These are phyloP conservation scores for Teratosphaeria nubilosa DNA, from an alignment of 2,329 filamentous ascomycete genomes.

Conservation along the genomic window DNA sequence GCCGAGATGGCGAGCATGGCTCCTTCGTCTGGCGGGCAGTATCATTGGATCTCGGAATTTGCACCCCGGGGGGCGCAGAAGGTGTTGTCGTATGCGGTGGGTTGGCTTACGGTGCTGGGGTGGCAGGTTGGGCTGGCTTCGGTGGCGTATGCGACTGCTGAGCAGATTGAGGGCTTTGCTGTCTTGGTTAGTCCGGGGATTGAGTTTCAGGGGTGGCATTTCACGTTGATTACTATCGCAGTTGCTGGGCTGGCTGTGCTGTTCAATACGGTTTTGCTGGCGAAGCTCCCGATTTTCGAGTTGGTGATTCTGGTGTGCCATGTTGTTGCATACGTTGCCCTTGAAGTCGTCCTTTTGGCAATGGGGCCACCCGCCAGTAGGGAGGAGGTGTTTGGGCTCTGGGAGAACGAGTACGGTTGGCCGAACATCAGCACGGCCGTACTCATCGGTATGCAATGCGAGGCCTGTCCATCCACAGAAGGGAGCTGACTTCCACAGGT, in stretches of 20 bases:
- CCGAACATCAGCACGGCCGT: not conserved
- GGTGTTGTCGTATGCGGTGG: slow-evolving; percentile 30
- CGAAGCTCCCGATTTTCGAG: not conserved
- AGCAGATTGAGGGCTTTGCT: not conserved
- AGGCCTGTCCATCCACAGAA: not conserved
- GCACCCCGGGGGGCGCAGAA: slow-evolving; percentile 29
- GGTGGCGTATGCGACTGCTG: not conserved
- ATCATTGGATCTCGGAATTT: not conserved
- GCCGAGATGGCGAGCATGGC: slow-evolving; percentile 25
- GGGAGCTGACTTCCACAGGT: not conserved
- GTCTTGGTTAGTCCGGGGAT: not conserved
- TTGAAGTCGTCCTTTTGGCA: not conserved
- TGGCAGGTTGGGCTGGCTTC: slow-evolving; percentile 1
- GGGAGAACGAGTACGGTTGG: not conserved
- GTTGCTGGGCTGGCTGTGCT: not conserved
- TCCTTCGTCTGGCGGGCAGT: slow-evolving; percentile 1
- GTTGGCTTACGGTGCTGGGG: not conserved
- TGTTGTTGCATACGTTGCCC: not conserved
- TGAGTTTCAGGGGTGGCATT: not conserved
- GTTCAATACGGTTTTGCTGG: not conserved
- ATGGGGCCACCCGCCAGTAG: not conserved
- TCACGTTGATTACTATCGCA: not conserved
- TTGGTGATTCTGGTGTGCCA: not conserved
- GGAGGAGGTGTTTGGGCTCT: not conserved
- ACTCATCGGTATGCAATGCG: not conserved